Evolutionary conservation across 768 basidiomycete species (phyloP).

Genomic region (Udeniomyces megalosporus): DNA sequence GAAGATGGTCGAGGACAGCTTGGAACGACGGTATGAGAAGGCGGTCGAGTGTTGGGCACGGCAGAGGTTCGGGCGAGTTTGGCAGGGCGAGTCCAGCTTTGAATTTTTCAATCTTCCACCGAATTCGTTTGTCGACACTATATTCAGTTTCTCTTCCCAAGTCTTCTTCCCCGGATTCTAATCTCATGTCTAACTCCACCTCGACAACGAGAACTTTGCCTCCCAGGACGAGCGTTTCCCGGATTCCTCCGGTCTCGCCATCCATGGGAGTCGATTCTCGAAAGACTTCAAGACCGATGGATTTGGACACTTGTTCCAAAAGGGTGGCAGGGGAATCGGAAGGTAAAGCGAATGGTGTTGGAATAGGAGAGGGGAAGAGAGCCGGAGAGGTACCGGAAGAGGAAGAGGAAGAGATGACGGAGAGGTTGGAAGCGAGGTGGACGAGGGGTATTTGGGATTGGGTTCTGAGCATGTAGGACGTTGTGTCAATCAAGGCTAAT

Average conservation of each 20-base stretch:
- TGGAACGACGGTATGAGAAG: neutral
- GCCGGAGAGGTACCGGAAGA: neutral
- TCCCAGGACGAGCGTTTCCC: neutral
- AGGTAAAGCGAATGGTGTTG: neutral
- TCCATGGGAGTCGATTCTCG: neutral
- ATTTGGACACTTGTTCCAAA: neutral
- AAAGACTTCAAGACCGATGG: slow-evolving; percentile 5
- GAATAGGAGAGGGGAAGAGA: neutral
- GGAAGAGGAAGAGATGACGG: neutral
- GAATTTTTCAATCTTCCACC: neutral
- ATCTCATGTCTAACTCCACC: neutral
- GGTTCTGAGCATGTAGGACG: too few species aligned
- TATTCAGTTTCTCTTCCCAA: neutral
- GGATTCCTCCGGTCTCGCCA: neutral
- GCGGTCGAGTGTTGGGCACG: neutral
- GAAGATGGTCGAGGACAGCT: neutral
- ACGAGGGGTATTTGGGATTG: too few species aligned
- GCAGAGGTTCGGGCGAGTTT: neutral
- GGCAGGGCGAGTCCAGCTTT: neutral
- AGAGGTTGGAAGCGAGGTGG: neutral
- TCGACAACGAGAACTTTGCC: slow-evolving; percentile 5
- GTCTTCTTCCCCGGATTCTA: neutral
- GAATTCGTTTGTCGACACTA: too few species aligned
- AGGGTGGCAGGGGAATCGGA: neutral
- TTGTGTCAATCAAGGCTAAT: too few species aligned